Conservation (phyloP, 2,329 filamentous ascomycete species). For the Drechslerella dactyloides region DNA sequence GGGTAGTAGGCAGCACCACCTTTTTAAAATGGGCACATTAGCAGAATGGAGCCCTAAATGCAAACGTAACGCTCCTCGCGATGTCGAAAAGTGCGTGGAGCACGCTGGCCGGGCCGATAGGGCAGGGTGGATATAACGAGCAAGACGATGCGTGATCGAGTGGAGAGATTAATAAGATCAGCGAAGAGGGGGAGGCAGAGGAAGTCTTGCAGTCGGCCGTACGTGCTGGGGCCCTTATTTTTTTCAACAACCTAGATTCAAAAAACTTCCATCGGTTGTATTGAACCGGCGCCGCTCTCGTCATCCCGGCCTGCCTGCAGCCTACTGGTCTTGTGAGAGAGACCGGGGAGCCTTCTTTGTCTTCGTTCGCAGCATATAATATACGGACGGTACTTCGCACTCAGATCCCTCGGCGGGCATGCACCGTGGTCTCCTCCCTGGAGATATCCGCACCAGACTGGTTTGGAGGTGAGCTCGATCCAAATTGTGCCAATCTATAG, state of each 20-base stretch:
- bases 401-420: slow-evolving; percentile 5
- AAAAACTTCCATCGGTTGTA: background rate
- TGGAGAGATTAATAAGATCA: slow-evolving; percentile 40
- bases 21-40: slow-evolving; percentile 26
- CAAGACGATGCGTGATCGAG: background rate
- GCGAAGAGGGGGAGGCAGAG: slow-evolving; percentile 15
- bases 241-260: background rate
- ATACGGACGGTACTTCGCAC: too few species aligned
- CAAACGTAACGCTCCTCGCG: slow-evolving; percentile 34
- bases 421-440: slow-evolving; percentile 14
- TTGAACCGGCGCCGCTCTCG: slow-evolving; percentile 26
- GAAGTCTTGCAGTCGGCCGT: background rate
- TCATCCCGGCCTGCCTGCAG: slow-evolving; percentile 15
- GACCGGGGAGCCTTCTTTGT: background rate
- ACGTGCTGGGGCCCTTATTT: slow-evolving; percentile 13
- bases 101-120: slow-evolving; percentile 26
- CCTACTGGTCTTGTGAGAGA: slow-evolving; percentile 6
- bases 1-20: slow-evolving; percentile 27
- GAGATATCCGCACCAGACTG: slow-evolving; percentile 30
- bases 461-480: slow-evolving; percentile 22
- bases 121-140: slow-evolving; percentile 26
- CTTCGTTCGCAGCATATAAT: too few species aligned
- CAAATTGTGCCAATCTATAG: slow-evolving; percentile 15
- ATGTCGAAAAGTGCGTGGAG: slow-evolving; percentile 40
- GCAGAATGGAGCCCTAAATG: slow-evolving; percentile 14